Evolutionary conservation across 1,284 basidiomycete genomes (phyloP), one percentile per base, ranked within the genome.

Genomic region (Papiliotrema terrestris): DNA sequence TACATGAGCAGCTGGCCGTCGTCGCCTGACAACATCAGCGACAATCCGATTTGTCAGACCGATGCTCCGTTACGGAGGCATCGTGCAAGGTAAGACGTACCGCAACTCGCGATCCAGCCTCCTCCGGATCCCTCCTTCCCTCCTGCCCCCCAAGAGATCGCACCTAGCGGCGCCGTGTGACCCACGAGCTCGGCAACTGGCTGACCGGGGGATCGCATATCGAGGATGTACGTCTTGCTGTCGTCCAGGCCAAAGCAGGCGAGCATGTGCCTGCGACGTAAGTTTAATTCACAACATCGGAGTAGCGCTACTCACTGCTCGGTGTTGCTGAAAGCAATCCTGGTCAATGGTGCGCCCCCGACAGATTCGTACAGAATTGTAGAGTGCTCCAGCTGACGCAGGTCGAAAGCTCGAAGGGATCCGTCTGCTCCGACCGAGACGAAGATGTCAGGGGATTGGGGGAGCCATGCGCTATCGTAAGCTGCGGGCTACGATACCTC

Each of bases 401-500:
- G 79, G 76, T 99, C 96, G 72, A 98, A 99, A 8, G 96, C 94
- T 47, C 96, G 89, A 37, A 98, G 80, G 56, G 88, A 92, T 13
- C 96, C 96, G 72, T 99, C 96, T 14, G 95, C 96, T 23, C 96
- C 96, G 20, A 98, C 96, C 15, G 91, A 95, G 35, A 98, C 94
- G 75, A 99, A 99, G 61, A 98, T 94, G 74, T 98, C 94, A 3
- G 90, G 89, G 13, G 91, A 95, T n/a, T 87, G 85, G 1, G 96
- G 96, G n/a, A 97, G 84, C 95, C 96, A 98, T 41, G 91, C 93
- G 42, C 69, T 71, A 44, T 5, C 22, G 42, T 59, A 14, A 51
- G 22, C 36, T 36, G 14, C 19, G 26, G 2, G 11, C 44, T 17
- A 5, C 8, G 19, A 15, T 14, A 20, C 14, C 5, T 37, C 13